Conservation (phyloP, 768 basidiomycete genomes). For the Lyophyllum atratum region DNA sequence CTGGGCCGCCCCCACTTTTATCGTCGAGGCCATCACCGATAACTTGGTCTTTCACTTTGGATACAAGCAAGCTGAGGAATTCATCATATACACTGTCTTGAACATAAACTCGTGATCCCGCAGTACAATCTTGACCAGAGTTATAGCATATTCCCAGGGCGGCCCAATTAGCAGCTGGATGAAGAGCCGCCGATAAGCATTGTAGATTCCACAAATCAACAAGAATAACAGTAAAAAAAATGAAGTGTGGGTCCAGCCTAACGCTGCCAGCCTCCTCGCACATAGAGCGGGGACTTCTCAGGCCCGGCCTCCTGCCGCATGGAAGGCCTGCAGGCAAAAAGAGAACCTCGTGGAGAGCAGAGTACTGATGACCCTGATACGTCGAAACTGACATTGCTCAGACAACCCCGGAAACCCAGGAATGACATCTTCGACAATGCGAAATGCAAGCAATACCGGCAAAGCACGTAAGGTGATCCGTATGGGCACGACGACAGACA, state of each 20-base stretch:
- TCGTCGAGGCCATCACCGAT: slow-evolving; percentile 85
- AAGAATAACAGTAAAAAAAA: background rate
- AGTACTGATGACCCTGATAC: background rate
- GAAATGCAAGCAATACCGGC: background rate
- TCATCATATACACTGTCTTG: slow-evolving; percentile 88
- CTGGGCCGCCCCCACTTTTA: slow-evolving; percentile 74
- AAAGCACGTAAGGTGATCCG: background rate
- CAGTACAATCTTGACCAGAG: slow-evolving; percentile 92
- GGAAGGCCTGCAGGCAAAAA: background rate
- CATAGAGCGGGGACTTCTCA: background rate
- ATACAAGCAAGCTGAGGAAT: slow-evolving; percentile 67
- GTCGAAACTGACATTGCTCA: background rate
- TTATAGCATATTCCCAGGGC: slow-evolving; percentile 87
- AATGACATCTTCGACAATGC: background rate
- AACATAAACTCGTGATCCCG: slow-evolving; percentile 87
- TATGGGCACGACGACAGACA: background rate
- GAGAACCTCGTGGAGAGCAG: background rate
- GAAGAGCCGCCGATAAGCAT: background rate
- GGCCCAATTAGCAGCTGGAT: slow-evolving; percentile 78
- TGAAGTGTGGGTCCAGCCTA: background rate
- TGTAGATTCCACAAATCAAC: background rate
- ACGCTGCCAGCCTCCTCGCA: background rate
- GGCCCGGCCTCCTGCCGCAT: background rate
- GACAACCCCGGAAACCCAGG: background rate
- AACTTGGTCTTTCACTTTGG: slow-evolving; percentile 66